Percentiles rank a stretch among this genome's conserved stretches.
phyloP scores from a whole-genome alignment of 768 basidiomycete genomes.

The Suillus tomentosus region DNA sequence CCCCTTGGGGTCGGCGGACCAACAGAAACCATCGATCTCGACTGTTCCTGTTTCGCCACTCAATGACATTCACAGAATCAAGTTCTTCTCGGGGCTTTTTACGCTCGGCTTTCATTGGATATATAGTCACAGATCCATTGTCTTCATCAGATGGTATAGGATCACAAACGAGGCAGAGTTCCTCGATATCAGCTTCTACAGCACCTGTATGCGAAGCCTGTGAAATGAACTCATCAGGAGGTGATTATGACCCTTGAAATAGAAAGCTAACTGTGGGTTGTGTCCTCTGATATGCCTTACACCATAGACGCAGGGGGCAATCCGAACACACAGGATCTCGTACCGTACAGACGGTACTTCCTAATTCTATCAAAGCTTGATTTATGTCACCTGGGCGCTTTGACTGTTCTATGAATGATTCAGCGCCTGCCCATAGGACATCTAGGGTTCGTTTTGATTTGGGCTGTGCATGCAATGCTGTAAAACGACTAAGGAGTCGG shows the following conservation, averaged over 20 bases:
- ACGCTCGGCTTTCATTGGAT: conserved; percentile 83
- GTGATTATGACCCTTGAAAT: not conserved
- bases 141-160: conserved; percentile 43
- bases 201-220: conserved; percentile 8
- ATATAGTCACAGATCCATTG: conserved; percentile 57
- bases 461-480: conserved; percentile 81
- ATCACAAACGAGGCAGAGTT: conserved; percentile 69
- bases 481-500: conserved; percentile 77
- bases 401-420: conserved; percentile 58
- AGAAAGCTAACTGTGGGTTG: conserved; percentile 19
- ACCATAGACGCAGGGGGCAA: conserved; percentile 74
- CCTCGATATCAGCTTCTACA: conserved; percentile 67
- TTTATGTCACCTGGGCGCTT: conserved; percentile 80
- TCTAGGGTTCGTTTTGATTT: conserved; percentile 80
- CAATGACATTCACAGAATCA: conserved; percentile 83
- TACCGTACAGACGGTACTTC: conserved; percentile 90
- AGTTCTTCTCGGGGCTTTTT: conserved; percentile 85
- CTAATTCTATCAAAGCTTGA: conserved; percentile 93
- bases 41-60: conserved; percentile 56
- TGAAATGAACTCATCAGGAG: not conserved
- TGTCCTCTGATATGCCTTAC: conserved; percentile 55
- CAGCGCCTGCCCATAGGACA: conserved; percentile 80
- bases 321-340: conserved; percentile 70
- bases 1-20: conserved; percentile 79
- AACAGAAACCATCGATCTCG: conserved; percentile 68